These are phyloP conservation scores for Cyclanthera cordifolia DNA, from an alignment of 306 rosid species.

Conservation along the genomic window DNA sequence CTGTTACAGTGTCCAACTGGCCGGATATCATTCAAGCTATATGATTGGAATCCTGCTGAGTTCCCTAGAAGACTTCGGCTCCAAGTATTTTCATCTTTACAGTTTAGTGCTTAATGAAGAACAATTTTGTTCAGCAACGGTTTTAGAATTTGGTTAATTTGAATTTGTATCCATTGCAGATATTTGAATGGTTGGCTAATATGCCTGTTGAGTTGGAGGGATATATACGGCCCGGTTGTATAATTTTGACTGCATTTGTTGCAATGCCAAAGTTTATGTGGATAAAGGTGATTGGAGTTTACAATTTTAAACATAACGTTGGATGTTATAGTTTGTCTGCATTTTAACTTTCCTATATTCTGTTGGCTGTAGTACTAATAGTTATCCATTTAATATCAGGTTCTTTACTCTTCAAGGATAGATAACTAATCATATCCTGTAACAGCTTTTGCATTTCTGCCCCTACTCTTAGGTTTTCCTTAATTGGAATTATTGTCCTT, in stretches of 20 bases:
- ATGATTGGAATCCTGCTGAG: slow-evolving; percentile 99
- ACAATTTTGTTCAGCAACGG: slow-evolving; percentile 14
- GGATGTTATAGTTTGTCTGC: not conserved
- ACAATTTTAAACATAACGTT: not conserved
- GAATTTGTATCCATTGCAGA: slow-evolving; percentile 38
- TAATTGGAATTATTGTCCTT: not conserved
- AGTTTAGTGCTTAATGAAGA: slow-evolving; percentile 52
- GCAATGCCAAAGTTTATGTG: slow-evolving; percentile 91
- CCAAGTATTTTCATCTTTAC: slow-evolving; percentile 79
- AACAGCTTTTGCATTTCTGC: not conserved
- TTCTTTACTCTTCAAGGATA: not conserved
- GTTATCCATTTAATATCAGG: not conserved
- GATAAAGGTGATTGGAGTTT: slow-evolving; percentile 48
- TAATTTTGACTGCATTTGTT: slow-evolving; percentile 67
- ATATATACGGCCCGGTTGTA: slow-evolving; percentile 96
- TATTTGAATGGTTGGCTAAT: slow-evolving; percentile 86
- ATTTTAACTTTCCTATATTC: not conserved
- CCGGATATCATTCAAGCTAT: slow-evolving; percentile 93
- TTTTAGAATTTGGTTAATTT: slow-evolving; percentile 32
- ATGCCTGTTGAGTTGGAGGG: slow-evolving; percentile 99
- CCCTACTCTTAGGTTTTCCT: not conserved
- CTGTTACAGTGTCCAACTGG: slow-evolving; percentile 91
- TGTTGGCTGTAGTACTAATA: not conserved
- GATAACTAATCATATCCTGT: not conserved
- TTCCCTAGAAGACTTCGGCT: slow-evolving; percentile 96